phyloP scores from a whole-genome alignment of 768 basidiomycete species.

The Boletus vinaceobasis region DNA sequence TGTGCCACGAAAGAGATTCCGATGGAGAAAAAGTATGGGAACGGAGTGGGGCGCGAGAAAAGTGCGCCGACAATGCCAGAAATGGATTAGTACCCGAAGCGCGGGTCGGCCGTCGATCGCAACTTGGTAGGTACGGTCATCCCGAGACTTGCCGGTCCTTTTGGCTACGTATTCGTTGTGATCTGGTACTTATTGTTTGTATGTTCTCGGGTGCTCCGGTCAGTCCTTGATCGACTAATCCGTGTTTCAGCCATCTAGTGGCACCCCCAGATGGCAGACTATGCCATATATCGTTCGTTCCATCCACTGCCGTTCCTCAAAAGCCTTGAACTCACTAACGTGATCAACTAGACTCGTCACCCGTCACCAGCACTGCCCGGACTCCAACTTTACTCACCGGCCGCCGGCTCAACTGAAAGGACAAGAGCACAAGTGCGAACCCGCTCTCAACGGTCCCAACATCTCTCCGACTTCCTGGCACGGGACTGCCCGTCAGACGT shows the following conservation, averaged over 20 bases:
- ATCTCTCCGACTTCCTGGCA: background rate
- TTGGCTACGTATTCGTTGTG: background rate
- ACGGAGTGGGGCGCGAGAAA: background rate
- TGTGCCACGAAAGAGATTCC: conserved; percentile 21
- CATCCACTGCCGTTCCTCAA: background rate
- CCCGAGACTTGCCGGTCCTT: background rate
- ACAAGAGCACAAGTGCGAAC: background rate
- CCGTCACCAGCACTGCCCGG: too few species aligned
- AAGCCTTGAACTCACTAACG: background rate
- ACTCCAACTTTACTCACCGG: too few species aligned
- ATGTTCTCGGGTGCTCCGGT: background rate
- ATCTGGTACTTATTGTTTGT: too few species aligned
- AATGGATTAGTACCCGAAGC: conserved; percentile 2
- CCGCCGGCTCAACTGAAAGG: background rate
- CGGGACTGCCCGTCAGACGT: conserved; percentile 2
- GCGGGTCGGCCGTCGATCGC: background rate
- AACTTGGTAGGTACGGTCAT: background rate
- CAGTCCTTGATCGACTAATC: background rate
- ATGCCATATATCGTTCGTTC: background rate
- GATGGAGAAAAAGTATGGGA: background rate
- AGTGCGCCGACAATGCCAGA: conserved; percentile 2
- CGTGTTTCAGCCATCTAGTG: background rate
- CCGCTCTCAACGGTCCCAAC: background rate
- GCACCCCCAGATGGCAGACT: background rate
- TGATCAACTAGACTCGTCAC: background rate